Evolutionary conservation across 2,329 filamentous ascomycete genomes (phyloP).

Genomic region (Colletotrichum graminicola): DNA sequence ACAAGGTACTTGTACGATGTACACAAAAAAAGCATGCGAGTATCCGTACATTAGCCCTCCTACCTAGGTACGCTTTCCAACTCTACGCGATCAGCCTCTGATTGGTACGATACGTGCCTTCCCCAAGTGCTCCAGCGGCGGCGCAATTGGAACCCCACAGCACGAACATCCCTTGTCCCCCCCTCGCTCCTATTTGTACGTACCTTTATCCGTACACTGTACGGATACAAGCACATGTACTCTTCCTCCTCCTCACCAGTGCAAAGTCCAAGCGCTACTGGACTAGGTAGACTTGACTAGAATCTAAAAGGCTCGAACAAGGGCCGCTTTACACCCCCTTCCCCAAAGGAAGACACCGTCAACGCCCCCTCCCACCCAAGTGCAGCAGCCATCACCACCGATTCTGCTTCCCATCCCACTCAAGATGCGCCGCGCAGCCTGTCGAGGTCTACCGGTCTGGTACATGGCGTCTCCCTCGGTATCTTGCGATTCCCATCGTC

Average conservation of each 20-base stretch:
- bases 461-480: slow-evolving; percentile 29
- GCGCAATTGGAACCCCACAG: slow-evolving; percentile 39
- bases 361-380: slow-evolving; percentile 30
- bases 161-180: slow-evolving; percentile 32
- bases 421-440: too few relatives aligned
- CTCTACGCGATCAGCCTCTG: slow-evolving; percentile 49
- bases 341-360: slow-evolving; percentile 32
- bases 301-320: slow-evolving; percentile 35
- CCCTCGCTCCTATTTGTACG: slow-evolving; percentile 18
- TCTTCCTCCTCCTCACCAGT: neutral
- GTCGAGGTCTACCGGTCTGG: slow-evolving; percentile 2
- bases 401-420: slow-evolving; percentile 7
- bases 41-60: slow-evolving; percentile 28
- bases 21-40: slow-evolving; percentile 23
- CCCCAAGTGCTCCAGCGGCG: slow-evolving; percentile 36
- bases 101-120: slow-evolving; percentile 51
- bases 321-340: neutral
- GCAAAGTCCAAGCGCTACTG: slow-evolving; percentile 39
- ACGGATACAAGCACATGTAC: neutral
- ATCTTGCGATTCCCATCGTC: slow-evolving; percentile 14
- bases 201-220: neutral
- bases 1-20: slow-evolving; percentile 14
- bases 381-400: slow-evolving; percentile 5
- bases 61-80: slow-evolving; percentile 33
- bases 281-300: slow-evolving; percentile 13